A percentile compares a stretch with the other conserved stretches of the same genome.
These are phyloP conservation scores for Aspergillus spinulosporus DNA, from an alignment of 2,329 filamentous ascomycete species.

Conservation along the genomic window DNA sequence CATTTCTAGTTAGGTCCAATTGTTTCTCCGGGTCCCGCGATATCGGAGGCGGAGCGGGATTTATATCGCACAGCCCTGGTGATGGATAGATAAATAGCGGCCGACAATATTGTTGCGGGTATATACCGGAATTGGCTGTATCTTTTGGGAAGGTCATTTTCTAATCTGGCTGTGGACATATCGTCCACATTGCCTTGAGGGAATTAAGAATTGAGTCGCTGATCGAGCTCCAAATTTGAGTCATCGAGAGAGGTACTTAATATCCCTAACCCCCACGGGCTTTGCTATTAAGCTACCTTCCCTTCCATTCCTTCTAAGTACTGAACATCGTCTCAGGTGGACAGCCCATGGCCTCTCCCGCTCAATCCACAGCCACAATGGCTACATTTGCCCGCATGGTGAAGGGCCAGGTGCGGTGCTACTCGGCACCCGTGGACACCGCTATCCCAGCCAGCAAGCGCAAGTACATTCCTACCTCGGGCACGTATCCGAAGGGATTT, in stretches of 20 bases:
- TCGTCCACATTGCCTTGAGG: constrained; percentile 10
- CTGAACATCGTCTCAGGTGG: neutral
- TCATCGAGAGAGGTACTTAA: constrained; percentile 12
- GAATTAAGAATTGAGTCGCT: neutral
- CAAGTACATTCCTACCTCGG: constrained; percentile 83
- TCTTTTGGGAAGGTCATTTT: constrained; percentile 1
- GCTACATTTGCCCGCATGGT: constrained; percentile 38
- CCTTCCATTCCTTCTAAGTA: constrained; percentile 13
- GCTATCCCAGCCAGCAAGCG: constrained; percentile 75
- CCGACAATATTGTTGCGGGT: neutral
- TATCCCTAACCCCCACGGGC: neutral
- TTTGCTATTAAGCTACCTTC: neutral
- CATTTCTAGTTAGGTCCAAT: constrained; percentile 18
- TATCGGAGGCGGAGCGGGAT: constrained; percentile 30
- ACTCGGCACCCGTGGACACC: constrained; percentile 49
- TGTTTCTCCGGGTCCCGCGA: constrained; percentile 36
- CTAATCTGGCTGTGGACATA: constrained; percentile 9
- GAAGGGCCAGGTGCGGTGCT: constrained; percentile 44
- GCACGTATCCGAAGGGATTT: constrained; percentile 90
- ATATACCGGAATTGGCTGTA: neutral
- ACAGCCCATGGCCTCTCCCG: constrained; percentile 28
- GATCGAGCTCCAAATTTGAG: constrained; percentile 10
- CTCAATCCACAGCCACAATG: constrained; percentile 34
- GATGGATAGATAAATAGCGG: constrained; percentile 5
- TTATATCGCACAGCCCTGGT: constrained; percentile 12